These are phyloP conservation scores for Glomus cerebriforme DNA, from an alignment of 192 early-diverging fungal genomes.

Conservation along the genomic window DNA sequence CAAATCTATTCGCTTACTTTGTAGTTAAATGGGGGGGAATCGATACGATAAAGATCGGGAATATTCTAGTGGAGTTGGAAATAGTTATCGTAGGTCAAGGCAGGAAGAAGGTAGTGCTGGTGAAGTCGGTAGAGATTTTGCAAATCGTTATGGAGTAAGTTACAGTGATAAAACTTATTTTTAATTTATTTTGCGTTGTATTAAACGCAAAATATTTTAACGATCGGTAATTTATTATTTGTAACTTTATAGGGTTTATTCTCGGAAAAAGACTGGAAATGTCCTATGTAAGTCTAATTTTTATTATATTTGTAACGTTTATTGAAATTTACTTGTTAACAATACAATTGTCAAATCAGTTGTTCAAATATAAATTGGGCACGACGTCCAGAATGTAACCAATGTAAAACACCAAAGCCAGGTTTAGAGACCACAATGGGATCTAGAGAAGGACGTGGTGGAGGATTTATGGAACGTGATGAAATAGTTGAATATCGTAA, in stretches of 20 bases:
- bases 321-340: background rate
- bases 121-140: conserved; percentile 31
- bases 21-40: conserved; percentile 5
- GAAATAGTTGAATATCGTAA: conserved; percentile 34
- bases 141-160: conserved; percentile 33
- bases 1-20: background rate
- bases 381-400: conserved; percentile 36
- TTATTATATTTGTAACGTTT: background rate
- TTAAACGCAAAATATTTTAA: too few relatives aligned
- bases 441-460: conserved; percentile 37
- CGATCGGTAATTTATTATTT: background rate
- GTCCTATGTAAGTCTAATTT: conserved; percentile 23
- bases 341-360: background rate
- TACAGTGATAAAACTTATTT: background rate
- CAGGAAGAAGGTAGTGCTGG: conserved; percentile 11
- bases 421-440: conserved; percentile 31
- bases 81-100: background rate
- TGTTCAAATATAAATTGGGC: conserved; percentile 45
- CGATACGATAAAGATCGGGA: conserved; percentile 8
- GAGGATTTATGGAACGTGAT: conserved; percentile 43
- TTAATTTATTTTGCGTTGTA: too few relatives aligned
- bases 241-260: conserved; percentile 32
- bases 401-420: conserved; percentile 36
- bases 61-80: background rate
- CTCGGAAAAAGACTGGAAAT: conserved; percentile 41